Evolutionary conservation across 2,329 filamentous ascomycete genomes (phyloP), one percentile per base, ranked within the genome.

Genomic region (Didymella glomerata): DNA sequence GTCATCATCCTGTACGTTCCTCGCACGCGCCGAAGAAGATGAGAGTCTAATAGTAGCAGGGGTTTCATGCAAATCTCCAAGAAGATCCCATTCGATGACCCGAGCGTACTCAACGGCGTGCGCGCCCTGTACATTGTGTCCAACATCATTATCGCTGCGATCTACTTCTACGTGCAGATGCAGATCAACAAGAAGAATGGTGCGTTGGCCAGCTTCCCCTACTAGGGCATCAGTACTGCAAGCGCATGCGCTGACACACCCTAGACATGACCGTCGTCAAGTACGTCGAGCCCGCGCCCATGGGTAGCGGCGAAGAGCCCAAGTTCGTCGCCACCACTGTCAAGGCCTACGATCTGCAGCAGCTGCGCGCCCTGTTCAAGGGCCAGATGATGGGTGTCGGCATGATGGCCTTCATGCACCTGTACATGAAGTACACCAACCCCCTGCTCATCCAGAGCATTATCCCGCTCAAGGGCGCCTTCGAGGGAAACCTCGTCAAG

Each of bases 371-470:
- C 66, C 85, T 92, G 67, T 92, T 94, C 86, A 95, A 95, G 80
- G 86, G 89, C 66, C 94, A 98, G 83, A 82, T 96, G 73, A 98
- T 97, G 91, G 95, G 95, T 61, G 85, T 99, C 59, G 93, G 86
- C 79, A 99, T 99, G 93, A 98, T 99, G 94, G 88, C 81, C 63
- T 91, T 97, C 76, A 98, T 99, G 94, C 95, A 99, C 83, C 68
- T 99, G 63, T 99, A 98, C 88, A 91, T 99, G 86, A 93, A 97
- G 80, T 99, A 98, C 89, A 98, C 93, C 83, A 99, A 98, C 88
- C 95, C 95, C 41, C 91, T 99, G 50, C 84, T 97, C 74, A 97
- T 99, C 83, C 95, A 99, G 87, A 96, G 91, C 79, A 97, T 99
- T 83, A 95, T 99, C 76, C 95, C 95, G 32, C 85, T 98, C 80